Conservation (phyloP, 305 asterid species). For the Fraxinus xanthoxyloides region DNA sequence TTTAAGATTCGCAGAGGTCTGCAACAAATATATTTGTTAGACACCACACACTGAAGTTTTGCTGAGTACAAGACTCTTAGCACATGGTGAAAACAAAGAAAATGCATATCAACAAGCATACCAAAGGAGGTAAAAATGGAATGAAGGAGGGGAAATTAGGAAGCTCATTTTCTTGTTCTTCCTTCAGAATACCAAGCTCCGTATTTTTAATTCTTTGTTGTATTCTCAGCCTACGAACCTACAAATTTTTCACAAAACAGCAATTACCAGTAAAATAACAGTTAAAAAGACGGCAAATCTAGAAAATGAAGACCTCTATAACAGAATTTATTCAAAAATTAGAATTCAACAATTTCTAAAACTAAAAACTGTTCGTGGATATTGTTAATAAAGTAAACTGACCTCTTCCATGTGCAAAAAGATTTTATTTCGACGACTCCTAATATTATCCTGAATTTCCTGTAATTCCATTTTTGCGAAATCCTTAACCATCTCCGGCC, state of each 20-base stretch:
- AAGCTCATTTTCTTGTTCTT: conserved; percentile 72
- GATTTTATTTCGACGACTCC: conserved; percentile 80
- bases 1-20: conserved; percentile 75
- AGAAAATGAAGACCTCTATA: background rate
- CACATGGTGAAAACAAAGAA: background rate
- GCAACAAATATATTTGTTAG: conserved; percentile 33
- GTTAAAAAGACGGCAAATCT: background rate
- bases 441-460: conserved; percentile 85
- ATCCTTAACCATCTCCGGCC: conserved; percentile 90
- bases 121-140: conserved; percentile 95
- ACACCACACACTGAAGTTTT: background rate
- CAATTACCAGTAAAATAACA: background rate
- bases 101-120: conserved; percentile 23
- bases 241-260: conserved; percentile 24
- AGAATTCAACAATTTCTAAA: background rate
- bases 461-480: conserved; percentile 81
- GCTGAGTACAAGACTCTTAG: background rate
- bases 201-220: conserved; percentile 63
- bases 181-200: conserved; percentile 69
- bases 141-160: conserved; percentile 89
- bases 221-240: conserved; percentile 94
- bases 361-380: background rate
- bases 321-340: background rate
- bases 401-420: conserved; percentile 97
- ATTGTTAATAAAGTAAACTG: conserved; percentile 1